Evolutionary conservation across 2,329 filamentous ascomycete genomes (phyloP), one percentile per base, ranked within the genome.

Genomic region (Colletotrichum truncatum): DNA sequence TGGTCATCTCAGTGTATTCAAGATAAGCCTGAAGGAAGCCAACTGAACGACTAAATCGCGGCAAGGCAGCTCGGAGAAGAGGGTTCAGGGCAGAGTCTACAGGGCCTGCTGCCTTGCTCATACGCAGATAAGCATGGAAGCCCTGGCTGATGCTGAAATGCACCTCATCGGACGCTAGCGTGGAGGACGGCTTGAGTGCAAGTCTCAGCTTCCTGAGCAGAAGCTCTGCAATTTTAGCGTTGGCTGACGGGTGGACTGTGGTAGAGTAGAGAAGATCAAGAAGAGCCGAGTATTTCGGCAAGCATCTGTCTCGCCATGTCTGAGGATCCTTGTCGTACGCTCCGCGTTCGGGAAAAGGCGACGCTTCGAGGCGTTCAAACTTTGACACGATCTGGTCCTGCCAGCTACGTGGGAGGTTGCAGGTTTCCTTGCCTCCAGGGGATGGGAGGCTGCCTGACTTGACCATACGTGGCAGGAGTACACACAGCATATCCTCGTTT

Each of bases 111-210:
- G 84, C 82, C 66, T 83, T 85, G 55, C 85, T 88, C 83, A 93
- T 88, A 51, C 87, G 83, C 25, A 93, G 82, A 70, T 94, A 93
- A 4, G 90, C 87, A 63, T 87, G 87, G 72, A 96, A 93, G 0
- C 92, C 93, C 69, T 89, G 89, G 9, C 91, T 92, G 62, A 91
- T 84, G 52, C 93, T 91, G 69, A 96, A 93, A 34, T 87, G 84
- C n/a, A 88, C 86, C 73, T 90, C 86, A 67, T 90, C 85, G 3
- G 86, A 87, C 2, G 84, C 82, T 54, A 88, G 77, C 10, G 84
- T 83, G 6, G 85, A 85, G 2, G 87, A 87, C 7, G 89, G 87
- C 18, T 87, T 82, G 45, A 93, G 78, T 0, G 90, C 88, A 23
- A 90, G 82, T 70, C 89, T 87, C 38, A 93, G 76, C 72, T 92